A percentile compares a stretch with the other conserved stretches of the same genome.
Conservation (phyloP, 2,329 filamentous ascomycete species). For the Fusarium algeriense region DNA sequence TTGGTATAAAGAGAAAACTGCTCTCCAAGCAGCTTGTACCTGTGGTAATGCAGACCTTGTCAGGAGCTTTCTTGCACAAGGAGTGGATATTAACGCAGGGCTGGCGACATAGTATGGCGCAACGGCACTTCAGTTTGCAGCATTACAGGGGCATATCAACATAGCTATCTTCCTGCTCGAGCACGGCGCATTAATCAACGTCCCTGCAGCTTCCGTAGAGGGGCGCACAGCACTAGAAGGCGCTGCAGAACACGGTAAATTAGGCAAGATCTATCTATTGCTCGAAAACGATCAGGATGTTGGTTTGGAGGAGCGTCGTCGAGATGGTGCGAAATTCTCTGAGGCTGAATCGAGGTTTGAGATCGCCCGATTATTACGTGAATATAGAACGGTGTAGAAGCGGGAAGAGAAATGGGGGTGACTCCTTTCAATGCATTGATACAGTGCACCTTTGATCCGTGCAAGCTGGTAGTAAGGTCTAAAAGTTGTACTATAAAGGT, state of each 20-base stretch:
- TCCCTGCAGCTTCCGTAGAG: not conserved
- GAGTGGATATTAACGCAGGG: not conserved
- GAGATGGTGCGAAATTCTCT: not conserved
- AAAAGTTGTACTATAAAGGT: too few relatives aligned
- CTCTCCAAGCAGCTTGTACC: not conserved
- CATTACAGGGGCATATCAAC: not conserved
- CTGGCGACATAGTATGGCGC: not conserved
- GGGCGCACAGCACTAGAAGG: not conserved
- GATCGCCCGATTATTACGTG: not conserved
- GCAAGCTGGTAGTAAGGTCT: too few relatives aligned
- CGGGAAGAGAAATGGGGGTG: not conserved
- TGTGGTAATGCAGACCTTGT: not conserved
- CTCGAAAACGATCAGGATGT: conserved; percentile 1
- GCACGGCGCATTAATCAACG: not conserved
- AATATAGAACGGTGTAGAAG: not conserved
- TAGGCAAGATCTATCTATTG: not conserved
- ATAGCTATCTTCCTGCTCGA: not conserved
- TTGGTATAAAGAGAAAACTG: not conserved
- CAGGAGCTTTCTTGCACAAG: not conserved
- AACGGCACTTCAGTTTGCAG: not conserved
- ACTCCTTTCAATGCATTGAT: not conserved
- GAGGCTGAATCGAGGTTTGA: not conserved
- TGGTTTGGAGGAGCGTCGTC: not conserved
- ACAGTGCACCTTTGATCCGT: not conserved
- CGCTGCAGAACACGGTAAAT: not conserved